These are phyloP conservation scores for Pyricularia sp. DNA, from an alignment of 2,329 filamentous ascomycete species.

Conservation along the genomic window DNA sequence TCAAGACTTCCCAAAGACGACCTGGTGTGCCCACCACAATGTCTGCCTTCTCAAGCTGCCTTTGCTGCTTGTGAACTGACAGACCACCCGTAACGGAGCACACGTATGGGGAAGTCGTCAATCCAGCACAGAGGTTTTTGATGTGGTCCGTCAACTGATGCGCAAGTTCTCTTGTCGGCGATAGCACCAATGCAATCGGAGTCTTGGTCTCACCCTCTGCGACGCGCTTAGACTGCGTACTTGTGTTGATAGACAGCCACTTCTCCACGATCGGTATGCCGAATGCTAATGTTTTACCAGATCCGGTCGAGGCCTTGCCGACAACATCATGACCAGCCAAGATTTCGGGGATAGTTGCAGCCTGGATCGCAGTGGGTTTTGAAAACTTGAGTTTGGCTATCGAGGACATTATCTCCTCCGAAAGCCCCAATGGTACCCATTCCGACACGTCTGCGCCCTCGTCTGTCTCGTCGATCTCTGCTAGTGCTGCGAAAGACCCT, in stretches of 20 bases:
- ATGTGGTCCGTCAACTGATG: constrained; percentile 86
- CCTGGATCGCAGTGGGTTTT: constrained; percentile 76
- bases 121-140: constrained; percentile 57
- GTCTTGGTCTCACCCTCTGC: constrained; percentile 18
- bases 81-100: constrained; percentile 87
- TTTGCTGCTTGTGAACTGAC: constrained; percentile 89
- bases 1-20: constrained; percentile 88
- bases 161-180: constrained; percentile 86
- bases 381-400: constrained; percentile 72
- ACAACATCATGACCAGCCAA: constrained; percentile 81
- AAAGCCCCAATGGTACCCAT: constrained; percentile 70
- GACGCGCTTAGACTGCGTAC: constrained; percentile 25
- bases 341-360: constrained; percentile 70
- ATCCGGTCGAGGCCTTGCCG: constrained; percentile 92
- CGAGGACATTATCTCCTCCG: constrained; percentile 59
- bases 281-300: constrained; percentile 93
- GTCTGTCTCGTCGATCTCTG: constrained; percentile 41
- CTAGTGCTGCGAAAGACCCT: constrained; percentile 47
- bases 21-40: constrained; percentile 92
- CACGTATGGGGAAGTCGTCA: constrained; percentile 57
- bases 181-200: constrained; percentile 72
- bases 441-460: constrained; percentile 63
- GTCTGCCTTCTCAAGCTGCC: constrained; percentile 74
- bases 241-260: constrained; percentile 44
- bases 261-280: constrained; percentile 85